Percentiles rank a stretch among this genome's conserved stretches.
Conservation (phyloP, 129 eudicot genomes). For the Pulicaria dysenterica region DNA sequence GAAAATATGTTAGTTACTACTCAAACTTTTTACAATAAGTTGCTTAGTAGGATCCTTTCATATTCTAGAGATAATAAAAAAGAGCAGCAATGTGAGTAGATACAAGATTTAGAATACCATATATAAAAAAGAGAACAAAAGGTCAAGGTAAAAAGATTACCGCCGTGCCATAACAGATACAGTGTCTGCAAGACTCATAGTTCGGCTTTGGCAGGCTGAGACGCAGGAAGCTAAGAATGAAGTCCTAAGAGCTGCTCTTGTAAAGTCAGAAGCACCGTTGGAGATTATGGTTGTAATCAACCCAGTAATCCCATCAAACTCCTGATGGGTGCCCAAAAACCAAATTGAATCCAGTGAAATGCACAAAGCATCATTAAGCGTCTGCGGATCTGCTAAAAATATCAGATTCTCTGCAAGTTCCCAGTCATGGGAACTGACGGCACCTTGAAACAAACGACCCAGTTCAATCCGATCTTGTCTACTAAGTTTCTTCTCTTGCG, state of each 20-base stretch:
- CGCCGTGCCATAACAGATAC: conserved; percentile 91
- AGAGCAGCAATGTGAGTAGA: conserved; percentile 11
- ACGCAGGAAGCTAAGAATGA: conserved; percentile 96
- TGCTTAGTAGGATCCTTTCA: conserved; percentile 2
- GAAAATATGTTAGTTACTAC: not conserved
- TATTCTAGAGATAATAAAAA: not conserved
- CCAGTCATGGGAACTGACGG: conserved; percentile 91
- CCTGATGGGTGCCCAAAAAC: conserved; percentile 78
- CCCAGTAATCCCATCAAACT: conserved; percentile 68
- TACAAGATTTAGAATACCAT: not conserved
- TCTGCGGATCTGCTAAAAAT: conserved; percentile 76
- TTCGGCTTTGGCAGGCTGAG: conserved; percentile 92
- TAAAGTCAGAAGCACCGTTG: conserved; percentile 90
- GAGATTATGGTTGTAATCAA: conserved; percentile 71
- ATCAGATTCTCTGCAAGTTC: conserved; percentile 80
- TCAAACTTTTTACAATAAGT: not conserved
- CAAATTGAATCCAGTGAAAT: conserved; percentile 87
- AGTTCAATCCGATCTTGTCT: conserved; percentile 85
- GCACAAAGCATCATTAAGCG: conserved; percentile 92
- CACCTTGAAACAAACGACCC: conserved; percentile 86
- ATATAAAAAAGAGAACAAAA: not conserved
- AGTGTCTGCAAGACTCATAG: conserved; percentile 89
- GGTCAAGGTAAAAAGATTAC: conserved; percentile 31
- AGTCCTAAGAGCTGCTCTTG: conserved; percentile 93
- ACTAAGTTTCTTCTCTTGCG: conserved; percentile 67